phyloP scores from a whole-genome alignment of 2,329 filamentous ascomycete species.

The Xylariaceae sp. region DNA sequence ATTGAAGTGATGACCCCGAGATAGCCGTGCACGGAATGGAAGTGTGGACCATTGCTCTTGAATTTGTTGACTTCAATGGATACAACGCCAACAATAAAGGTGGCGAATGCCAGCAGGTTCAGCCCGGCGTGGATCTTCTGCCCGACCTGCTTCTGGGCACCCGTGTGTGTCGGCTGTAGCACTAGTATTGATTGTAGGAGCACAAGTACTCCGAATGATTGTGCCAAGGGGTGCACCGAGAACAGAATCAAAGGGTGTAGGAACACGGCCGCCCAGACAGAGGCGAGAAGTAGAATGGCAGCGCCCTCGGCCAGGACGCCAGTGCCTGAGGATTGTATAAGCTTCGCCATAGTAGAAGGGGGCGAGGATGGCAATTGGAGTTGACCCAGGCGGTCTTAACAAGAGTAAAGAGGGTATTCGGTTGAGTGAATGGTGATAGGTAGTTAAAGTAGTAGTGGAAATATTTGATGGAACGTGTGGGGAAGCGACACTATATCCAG shows the following conservation, averaged over 20 bases:
- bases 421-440: background rate
- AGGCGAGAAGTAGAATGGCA: constrained; percentile 72
- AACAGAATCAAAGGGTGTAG: constrained; percentile 76
- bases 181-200: constrained; percentile 81
- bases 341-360: constrained; percentile 36
- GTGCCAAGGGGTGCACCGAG: constrained; percentile 82
- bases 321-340: constrained; percentile 65
- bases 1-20: constrained; percentile 80
- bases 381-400: background rate
- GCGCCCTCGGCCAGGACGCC: constrained; percentile 81
- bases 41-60: constrained; percentile 69
- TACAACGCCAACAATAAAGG: constrained; percentile 68
- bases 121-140: constrained; percentile 70
- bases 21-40: constrained; percentile 81
- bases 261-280: constrained; percentile 81
- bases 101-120: constrained; percentile 67
- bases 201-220: constrained; percentile 71
- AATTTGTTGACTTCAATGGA: constrained; percentile 88
- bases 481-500: constrained; percentile 20
- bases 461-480: constrained; percentile 12
- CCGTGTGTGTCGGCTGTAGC: constrained; percentile 84
- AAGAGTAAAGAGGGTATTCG: background rate
- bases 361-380: constrained; percentile 1
- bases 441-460: constrained; percentile 7
- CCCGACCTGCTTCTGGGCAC: constrained; percentile 71